A percentile compares a stretch with the other conserved stretches of the same genome.
phyloP scores from a whole-genome alignment of 306 rosid genomes.

The Casuarina equisetifolia region DNA sequence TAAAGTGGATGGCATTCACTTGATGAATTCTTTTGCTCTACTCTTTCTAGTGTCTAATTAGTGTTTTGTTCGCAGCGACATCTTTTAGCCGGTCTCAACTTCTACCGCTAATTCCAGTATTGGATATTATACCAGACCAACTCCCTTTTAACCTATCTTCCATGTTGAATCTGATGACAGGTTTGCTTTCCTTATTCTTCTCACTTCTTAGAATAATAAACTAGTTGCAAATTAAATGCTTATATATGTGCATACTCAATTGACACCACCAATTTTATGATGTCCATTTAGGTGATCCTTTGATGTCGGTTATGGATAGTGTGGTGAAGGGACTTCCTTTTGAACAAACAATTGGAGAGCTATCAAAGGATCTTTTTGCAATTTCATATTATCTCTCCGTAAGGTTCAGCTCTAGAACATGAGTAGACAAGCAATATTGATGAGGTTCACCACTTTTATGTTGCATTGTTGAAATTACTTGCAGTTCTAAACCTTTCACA shows the following conservation, averaged over 20 bases:
- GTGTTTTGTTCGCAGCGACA: constrained; percentile 54
- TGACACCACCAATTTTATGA: constrained; percentile 33
- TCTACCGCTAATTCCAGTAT: constrained; percentile 49
- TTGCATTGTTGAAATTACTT: background rate
- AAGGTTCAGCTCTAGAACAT: constrained; percentile 38
- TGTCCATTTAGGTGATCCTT: constrained; percentile 49
- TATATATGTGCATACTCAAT: constrained; percentile 15
- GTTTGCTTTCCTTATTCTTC: constrained; percentile 43
- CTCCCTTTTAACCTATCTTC: constrained; percentile 50
- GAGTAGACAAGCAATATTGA: background rate
- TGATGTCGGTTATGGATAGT: constrained; percentile 45
- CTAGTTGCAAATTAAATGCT: background rate
- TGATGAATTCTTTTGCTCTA: constrained; percentile 23
- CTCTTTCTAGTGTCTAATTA: constrained; percentile 13
- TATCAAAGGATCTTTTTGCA: constrained; percentile 52
- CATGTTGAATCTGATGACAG: constrained; percentile 54
- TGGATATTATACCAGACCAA: constrained; percentile 57
- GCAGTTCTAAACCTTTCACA: background rate
- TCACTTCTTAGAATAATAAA: background rate
- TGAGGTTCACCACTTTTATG: background rate
- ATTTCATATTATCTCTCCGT: constrained; percentile 65
- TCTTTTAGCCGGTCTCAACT: constrained; percentile 67
- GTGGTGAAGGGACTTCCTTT: constrained; percentile 56
- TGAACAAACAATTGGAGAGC: constrained; percentile 48
- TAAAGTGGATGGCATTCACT: constrained; percentile 2